Conservation (phyloP, 352 stramenopile genomes). For the Albugo candida region DNA sequence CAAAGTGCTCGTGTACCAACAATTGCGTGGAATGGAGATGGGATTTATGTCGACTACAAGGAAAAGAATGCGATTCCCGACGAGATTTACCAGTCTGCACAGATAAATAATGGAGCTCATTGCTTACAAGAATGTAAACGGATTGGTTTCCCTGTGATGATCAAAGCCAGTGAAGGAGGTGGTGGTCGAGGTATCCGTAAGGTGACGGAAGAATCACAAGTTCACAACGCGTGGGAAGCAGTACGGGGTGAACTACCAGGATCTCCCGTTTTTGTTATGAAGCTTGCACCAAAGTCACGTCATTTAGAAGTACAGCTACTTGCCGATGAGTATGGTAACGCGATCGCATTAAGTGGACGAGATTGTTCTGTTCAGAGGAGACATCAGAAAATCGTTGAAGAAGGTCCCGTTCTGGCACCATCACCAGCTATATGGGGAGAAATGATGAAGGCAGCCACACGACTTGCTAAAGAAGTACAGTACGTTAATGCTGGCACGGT, state of each 20-base stretch:
- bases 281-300: slow-evolving; percentile 89
- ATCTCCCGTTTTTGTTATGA: slow-evolving; percentile 99
- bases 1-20: slow-evolving; percentile 97
- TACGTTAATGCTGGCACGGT: slow-evolving; percentile 99
- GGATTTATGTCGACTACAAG: slow-evolving; percentile 88
- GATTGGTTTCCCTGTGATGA: slow-evolving; percentile 99
- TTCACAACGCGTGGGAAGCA: slow-evolving; percentile 89
- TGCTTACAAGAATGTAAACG: slow-evolving; percentile 84
- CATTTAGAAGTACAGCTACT: slow-evolving; percentile 99
- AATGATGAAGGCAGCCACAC: slow-evolving; percentile 96
- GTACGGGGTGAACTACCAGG: slow-evolving; percentile 97
- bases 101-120: slow-evolving; percentile 82
- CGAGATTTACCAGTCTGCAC: slow-evolving; percentile 86
- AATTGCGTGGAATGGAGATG: slow-evolving; percentile 97
- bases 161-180: slow-evolving; percentile 98
- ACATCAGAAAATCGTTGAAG: slow-evolving; percentile 99
- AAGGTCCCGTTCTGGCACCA: slow-evolving; percentile 89
- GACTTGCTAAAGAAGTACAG: slow-evolving; percentile 94
- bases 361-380: slow-evolving; percentile 99
- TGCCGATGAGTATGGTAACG: slow-evolving; percentile 96
- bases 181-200: slow-evolving; percentile 99
- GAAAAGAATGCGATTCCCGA: slow-evolving; percentile 75
- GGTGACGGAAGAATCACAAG: slow-evolving; percentile 78
- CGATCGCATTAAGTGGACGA: slow-evolving; percentile 95
- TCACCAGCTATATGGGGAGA: slow-evolving; percentile 89